These are phyloP conservation scores for Amoeboaphelidium protococcarum DNA, from an alignment of 371 early-diverging fungal species.

Conservation along the genomic window DNA sequence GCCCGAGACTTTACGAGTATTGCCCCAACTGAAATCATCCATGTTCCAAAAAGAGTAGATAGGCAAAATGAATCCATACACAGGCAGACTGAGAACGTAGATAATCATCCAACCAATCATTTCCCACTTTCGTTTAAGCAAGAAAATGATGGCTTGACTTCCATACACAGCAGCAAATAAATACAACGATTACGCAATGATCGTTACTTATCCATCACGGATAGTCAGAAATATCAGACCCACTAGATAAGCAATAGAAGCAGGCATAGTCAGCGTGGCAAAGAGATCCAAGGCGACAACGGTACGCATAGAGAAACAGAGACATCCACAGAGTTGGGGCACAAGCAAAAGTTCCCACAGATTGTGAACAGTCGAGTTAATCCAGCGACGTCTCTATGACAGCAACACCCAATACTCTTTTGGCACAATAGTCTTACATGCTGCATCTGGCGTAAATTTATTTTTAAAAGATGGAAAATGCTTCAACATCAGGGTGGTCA, in stretches of 20 bases:
- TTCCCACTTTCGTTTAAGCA: neutral
- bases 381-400: slow-evolving; percentile 42
- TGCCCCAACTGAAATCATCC: slow-evolving; percentile 28
- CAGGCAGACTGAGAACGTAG: slow-evolving; percentile 1
- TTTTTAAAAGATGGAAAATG: slow-evolving; percentile 92
- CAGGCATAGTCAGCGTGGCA: slow-evolving; percentile 77
- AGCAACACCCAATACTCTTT: slow-evolving; percentile 75
- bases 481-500: slow-evolving; percentile 95
- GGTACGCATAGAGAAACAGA: slow-evolving; percentile 33
- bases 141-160: slow-evolving; percentile 1
- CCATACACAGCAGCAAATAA: slow-evolving; percentile 1
- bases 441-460: slow-evolving; percentile 85
- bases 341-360: slow-evolving; percentile 16
- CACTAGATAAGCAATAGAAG: slow-evolving; percentile 52
- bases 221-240: slow-evolving; percentile 29
- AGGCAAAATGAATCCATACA: slow-evolving; percentile 12
- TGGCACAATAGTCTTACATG: slow-evolving; percentile 92
- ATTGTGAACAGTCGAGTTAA: slow-evolving; percentile 20
- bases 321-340: slow-evolving; percentile 7
- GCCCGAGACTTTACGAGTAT: slow-evolving; percentile 42
- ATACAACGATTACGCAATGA: neutral
- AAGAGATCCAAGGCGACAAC: slow-evolving; percentile 71
- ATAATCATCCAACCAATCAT: neutral
- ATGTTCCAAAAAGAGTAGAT: slow-evolving; percentile 25
- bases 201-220: neutral